Conservation (phyloP, 495 filamentous ascomycete species). For the Cairneyella variabilis region DNA sequence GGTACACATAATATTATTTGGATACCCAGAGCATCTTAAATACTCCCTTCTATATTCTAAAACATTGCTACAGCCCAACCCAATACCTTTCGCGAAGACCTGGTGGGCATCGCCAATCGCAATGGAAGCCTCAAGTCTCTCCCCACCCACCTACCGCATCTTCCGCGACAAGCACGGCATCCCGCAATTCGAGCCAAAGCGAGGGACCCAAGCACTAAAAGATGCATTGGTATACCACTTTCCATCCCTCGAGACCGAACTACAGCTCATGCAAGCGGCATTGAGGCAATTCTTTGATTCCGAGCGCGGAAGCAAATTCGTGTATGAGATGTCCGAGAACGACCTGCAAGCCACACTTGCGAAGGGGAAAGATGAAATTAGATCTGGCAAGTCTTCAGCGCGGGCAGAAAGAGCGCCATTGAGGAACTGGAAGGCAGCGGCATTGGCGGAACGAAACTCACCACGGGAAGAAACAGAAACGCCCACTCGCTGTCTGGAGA, state of each 20-base stretch:
- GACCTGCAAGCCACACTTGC: conserved; percentile 15
- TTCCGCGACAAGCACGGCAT: conserved; percentile 20
- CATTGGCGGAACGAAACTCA: background rate
- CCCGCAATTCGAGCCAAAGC: conserved; percentile 19
- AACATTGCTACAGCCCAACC: too few relatives aligned
- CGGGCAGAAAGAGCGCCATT: conserved; percentile 1
- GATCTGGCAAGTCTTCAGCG: background rate
- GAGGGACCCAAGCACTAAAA: conserved; percentile 18
- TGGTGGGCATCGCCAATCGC: too few relatives aligned
- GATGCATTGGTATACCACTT: conserved; percentile 15
- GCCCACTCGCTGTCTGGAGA: background rate
- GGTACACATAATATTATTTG: background rate
- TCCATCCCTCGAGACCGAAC: conserved; percentile 15
- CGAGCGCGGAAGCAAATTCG: conserved; percentile 13
- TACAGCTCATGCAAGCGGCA: conserved; percentile 20
- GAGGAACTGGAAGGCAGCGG: conserved; percentile 5
- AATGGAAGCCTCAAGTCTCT: conserved; percentile 3
- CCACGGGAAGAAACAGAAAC: background rate
- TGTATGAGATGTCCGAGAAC: conserved; percentile 15
- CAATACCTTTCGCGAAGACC: too few relatives aligned
- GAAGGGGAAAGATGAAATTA: conserved; percentile 10
- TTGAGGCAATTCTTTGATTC: conserved; percentile 17
- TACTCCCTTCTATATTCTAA: too few relatives aligned
- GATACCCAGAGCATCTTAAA: too few relatives aligned
- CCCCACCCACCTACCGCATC: conserved; percentile 10